Conservation (phyloP, 768 basidiomycete genomes). For the Suillus occidentalis region DNA sequence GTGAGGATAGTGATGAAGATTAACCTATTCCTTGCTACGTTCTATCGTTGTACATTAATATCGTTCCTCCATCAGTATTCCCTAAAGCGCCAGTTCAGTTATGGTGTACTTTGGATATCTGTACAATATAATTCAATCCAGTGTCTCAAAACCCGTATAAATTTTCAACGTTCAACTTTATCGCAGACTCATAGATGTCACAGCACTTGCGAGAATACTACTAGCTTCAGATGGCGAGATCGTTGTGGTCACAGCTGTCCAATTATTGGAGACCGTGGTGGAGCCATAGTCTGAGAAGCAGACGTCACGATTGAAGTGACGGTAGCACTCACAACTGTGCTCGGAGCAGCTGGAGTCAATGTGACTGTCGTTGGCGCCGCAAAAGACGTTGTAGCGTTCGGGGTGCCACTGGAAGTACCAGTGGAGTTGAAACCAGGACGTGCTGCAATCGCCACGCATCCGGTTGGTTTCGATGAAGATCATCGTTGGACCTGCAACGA, state of each 20-base stretch:
- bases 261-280: neutral
- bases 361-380: constrained; percentile 7
- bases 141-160: neutral
- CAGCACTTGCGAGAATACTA: constrained; percentile 30
- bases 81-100: neutral
- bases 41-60: neutral
- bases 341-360: constrained; percentile 14
- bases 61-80: neutral
- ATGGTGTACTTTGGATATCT: neutral
- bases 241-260: constrained; percentile 17
- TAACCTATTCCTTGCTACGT: constrained; percentile 18
- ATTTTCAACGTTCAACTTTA: neutral
- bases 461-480: constrained; percentile 62
- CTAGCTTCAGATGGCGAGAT: constrained; percentile 27
- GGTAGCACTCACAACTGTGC: constrained; percentile 28
- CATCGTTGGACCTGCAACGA: constrained; percentile 69
- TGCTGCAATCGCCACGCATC: constrained; percentile 51
- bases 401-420: neutral
- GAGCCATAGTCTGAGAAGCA: neutral
- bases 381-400: constrained; percentile 5
- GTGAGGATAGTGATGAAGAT: constrained; percentile 56
- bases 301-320: constrained; percentile 31
- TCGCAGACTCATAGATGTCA: constrained; percentile 16
- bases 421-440: constrained; percentile 28
- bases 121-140: neutral